A percentile compares a stretch with the other conserved stretches of the same genome.
phyloP scores from a whole-genome alignment of 106 monocot species.

The Triglochin maritima region DNA sequence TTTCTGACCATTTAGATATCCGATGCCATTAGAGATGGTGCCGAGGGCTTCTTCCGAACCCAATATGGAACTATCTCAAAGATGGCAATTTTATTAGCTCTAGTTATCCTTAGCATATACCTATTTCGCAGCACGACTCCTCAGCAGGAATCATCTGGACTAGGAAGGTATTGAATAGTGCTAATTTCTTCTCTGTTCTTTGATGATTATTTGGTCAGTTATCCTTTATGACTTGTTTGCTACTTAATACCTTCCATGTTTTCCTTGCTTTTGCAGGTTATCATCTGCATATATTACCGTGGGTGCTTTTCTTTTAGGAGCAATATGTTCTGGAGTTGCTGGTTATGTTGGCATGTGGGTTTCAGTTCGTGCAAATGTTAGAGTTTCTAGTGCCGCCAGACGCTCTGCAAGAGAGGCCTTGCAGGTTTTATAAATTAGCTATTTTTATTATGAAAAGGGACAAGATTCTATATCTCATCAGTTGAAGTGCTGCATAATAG shows the following conservation, averaged over 20 bases:
- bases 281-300: conserved; percentile 82
- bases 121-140: conserved; percentile 77
- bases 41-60: conserved; percentile 96
- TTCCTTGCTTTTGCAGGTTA: conserved; percentile 27
- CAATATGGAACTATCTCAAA: conserved; percentile 99
- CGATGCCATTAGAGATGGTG: conserved; percentile 97
- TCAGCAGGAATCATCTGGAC: conserved; percentile 85
- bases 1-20: conserved; percentile 52
- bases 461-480: conserved; percentile 5
- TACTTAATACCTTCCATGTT: background rate
- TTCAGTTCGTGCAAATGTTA: conserved; percentile 97
- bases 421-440: conserved; percentile 37
- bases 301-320: conserved; percentile 92
- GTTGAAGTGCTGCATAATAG: conserved; percentile 26
- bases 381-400: conserved; percentile 97
- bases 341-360: conserved; percentile 99
- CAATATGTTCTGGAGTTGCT: conserved; percentile 87
- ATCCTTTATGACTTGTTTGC: background rate
- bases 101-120: conserved; percentile 86
- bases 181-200: background rate
- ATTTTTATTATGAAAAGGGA: background rate
- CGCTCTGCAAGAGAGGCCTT: conserved; percentile 95
- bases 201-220: background rate
- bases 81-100: conserved; percentile 79
- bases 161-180: conserved; percentile 54